phyloP scores from a whole-genome alignment of 202 grass and related monocot genomes.

The Miscanthus sacchariflorus region DNA sequence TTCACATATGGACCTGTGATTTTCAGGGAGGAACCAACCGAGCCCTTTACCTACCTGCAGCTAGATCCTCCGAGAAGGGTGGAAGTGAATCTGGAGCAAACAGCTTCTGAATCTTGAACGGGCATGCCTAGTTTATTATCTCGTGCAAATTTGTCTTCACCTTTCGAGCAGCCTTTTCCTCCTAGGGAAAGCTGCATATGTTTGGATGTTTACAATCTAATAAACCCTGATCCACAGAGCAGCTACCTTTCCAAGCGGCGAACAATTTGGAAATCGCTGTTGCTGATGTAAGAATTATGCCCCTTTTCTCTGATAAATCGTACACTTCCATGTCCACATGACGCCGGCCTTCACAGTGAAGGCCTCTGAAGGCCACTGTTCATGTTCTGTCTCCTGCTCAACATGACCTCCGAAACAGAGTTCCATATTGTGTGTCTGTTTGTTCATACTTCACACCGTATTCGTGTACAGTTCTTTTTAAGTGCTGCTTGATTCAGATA shows the following conservation, averaged over 20 bases:
- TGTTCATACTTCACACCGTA: not conserved
- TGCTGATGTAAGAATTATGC: not conserved
- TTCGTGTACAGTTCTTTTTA: not conserved
- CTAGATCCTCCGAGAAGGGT: slow-evolving; percentile 83
- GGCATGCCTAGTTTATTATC: not conserved
- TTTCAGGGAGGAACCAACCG: slow-evolving; percentile 90
- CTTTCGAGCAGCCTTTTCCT: slow-evolving; percentile 1
- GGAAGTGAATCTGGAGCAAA: slow-evolving; percentile 78
- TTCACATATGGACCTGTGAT: slow-evolving; percentile 36
- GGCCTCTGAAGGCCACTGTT: not conserved
- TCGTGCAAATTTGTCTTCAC: not conserved
- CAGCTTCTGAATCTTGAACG: slow-evolving; percentile 21
- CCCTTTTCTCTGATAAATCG: not conserved
- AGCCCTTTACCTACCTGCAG: slow-evolving; percentile 78
- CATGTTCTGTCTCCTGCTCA: not conserved
- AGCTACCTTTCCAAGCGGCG: not conserved
- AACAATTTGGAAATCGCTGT: slow-evolving; percentile 6
- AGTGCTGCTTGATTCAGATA: not conserved
- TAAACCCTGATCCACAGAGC: not conserved
- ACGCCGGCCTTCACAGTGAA: not conserved
- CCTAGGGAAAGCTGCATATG: not conserved
- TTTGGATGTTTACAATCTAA: slow-evolving; percentile 38
- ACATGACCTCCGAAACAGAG: not conserved
- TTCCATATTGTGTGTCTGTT: not conserved
- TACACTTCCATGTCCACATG: not conserved